phyloP scores from a whole-genome alignment of 23 red algal species.

The Gracilaria gracilis region DNA sequence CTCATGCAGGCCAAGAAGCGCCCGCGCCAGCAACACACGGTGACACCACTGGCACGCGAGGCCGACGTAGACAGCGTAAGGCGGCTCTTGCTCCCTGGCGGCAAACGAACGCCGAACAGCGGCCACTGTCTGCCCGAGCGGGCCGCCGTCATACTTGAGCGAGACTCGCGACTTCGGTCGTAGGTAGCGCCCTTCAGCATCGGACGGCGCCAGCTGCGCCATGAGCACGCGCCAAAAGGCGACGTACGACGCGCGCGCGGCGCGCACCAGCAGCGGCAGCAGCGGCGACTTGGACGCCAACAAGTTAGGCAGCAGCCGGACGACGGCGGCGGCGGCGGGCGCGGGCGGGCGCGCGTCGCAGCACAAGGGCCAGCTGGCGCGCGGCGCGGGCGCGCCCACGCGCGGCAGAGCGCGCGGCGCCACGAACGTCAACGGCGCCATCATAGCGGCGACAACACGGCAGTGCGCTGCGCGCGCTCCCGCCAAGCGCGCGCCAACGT shows the following conservation, averaged over 20 bases:
- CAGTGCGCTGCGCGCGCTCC: no score
- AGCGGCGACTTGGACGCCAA: slow-evolving; percentile 22
- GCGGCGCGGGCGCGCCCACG: background rate
- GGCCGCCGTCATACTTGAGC: background rate
- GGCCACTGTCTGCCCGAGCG: background rate
- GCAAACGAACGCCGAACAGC: background rate
- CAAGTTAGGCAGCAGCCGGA: slow-evolving; percentile 3
- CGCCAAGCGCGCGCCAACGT: no score
- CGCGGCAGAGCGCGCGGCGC: background rate
- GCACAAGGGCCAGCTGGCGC: background rate
- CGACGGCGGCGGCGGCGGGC: background rate
- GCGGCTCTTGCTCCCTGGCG: background rate
- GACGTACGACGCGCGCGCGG: slow-evolving; percentile 64
- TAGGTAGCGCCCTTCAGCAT: slow-evolving; percentile 63
- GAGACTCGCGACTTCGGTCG: slow-evolving; percentile 59
- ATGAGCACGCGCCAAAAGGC: slow-evolving; percentile 72
- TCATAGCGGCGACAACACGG: no score
- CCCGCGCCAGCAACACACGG: slow-evolving; percentile 79
- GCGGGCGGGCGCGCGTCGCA: background rate
- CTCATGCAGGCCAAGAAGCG: slow-evolving; percentile 42
- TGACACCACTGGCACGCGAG: slow-evolving; percentile 94
- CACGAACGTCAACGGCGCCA: background rate
- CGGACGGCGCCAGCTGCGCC: slow-evolving; percentile 86
- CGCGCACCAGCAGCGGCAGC: slow-evolving; percentile 72
- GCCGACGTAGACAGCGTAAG: slow-evolving; percentile 86